These are phyloP conservation scores for Aspergillus conjunctus DNA, from an alignment of 495 filamentous ascomycete genomes.

Conservation along the genomic window DNA sequence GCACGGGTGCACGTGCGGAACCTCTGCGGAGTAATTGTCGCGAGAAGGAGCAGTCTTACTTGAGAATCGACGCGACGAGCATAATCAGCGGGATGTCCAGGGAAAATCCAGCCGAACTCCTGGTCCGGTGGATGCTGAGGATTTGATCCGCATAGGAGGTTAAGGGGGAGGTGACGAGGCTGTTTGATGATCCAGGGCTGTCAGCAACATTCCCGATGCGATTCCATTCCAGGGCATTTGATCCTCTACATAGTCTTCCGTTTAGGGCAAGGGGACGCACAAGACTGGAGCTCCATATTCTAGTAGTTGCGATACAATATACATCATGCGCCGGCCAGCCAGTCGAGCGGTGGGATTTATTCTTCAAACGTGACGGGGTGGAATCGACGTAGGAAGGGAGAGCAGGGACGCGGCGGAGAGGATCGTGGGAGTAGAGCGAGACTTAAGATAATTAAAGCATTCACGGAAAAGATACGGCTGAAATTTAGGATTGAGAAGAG, in stretches of 20 bases:
- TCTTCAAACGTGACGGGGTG: neutral
- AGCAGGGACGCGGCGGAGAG: neutral
- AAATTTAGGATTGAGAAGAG: neutral
- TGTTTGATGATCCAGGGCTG: conserved; percentile 21
- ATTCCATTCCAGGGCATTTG: neutral
- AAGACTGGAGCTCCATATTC: conserved; percentile 53
- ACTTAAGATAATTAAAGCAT: neutral
- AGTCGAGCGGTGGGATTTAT: neutral
- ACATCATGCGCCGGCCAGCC: conserved; percentile 31
- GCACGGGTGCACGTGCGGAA: neutral
- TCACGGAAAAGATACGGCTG: neutral
- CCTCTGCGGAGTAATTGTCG: too few species aligned
- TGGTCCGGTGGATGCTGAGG: conserved; percentile 76
- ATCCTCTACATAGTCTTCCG: neutral
- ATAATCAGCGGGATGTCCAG: conserved; percentile 94
- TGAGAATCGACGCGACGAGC: conserved; percentile 89
- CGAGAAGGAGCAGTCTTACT: conserved; percentile 53
- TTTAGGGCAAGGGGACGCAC: conserved; percentile 29
- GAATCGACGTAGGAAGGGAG: neutral
- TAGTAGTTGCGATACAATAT: conserved; percentile 41
- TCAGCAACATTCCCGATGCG: conserved; percentile 22
- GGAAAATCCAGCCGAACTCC: conserved; percentile 86
- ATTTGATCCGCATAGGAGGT: conserved; percentile 93
- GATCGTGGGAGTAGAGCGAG: neutral
- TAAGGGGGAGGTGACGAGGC: conserved; percentile 77